Evolutionary conservation across 441 rosid genomes (phyloP).

Genomic region (Manihot esculenta): DNA sequence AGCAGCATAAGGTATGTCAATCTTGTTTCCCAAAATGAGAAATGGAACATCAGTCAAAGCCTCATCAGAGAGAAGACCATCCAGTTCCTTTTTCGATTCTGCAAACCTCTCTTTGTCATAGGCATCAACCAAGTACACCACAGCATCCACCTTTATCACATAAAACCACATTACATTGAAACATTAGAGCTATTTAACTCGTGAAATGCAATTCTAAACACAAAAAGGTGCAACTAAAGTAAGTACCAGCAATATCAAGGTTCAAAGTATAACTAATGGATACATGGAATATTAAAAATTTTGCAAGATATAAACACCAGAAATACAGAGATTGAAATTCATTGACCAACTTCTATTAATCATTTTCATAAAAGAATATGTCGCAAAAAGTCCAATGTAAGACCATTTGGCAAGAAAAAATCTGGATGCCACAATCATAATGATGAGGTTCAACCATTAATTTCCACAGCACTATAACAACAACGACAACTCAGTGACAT

Average conservation of each 20-base stretch:
- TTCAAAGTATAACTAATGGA: background rate
- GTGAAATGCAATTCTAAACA: background rate
- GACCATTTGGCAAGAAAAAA: background rate
- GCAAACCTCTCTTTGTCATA: slow-evolving; percentile 80
- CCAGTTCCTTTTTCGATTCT: slow-evolving; percentile 83
- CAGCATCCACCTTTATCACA: slow-evolving; percentile 69
- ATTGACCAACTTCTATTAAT: background rate
- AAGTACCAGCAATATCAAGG: background rate
- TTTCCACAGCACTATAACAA: background rate
- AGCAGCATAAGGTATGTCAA: slow-evolving; percentile 82
- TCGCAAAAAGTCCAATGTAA: background rate
- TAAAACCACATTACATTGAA: background rate
- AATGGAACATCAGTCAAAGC: slow-evolving; percentile 69
- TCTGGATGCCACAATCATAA: background rate
- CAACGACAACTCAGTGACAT: background rate
- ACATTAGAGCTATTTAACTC: slow-evolving; percentile 6
- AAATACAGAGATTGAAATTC: background rate
- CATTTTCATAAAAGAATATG: background rate
- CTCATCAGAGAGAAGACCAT: slow-evolving; percentile 81
- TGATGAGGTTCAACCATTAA: background rate
- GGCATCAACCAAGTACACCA: slow-evolving; percentile 84
- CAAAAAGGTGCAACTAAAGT: background rate
- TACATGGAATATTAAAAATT: background rate
- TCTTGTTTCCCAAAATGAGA: slow-evolving; percentile 76
- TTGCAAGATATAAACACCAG: slow-evolving; percentile 3